Percentiles rank a stretch among this genome's conserved stretches.
Conservation (phyloP, 768 basidiomycete species). For the Lentinula guzmanii region DNA sequence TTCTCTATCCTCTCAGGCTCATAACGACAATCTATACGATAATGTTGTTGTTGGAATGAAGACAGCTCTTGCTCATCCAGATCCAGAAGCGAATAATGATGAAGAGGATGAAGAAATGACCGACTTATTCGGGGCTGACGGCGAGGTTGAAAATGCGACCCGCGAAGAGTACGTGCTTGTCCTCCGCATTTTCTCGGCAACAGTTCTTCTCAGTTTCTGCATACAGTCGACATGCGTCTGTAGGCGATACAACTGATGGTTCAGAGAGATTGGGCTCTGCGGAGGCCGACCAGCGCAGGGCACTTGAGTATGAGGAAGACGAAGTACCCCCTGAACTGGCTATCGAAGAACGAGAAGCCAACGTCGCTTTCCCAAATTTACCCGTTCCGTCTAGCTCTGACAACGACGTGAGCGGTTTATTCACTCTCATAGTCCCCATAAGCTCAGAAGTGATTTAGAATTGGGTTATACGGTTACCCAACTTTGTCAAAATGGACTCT, state of each 20-base stretch:
- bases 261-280: constrained; percentile 54
- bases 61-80: constrained; percentile 10
- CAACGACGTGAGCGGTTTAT: constrained; percentile 55
- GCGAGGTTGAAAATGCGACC: constrained; percentile 25
- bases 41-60: constrained; percentile 17
- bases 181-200: background rate
- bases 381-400: constrained; percentile 77
- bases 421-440: constrained; percentile 3
- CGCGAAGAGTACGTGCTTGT: background rate
- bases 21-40: constrained; percentile 25
- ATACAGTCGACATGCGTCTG: background rate
- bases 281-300: constrained; percentile 35
- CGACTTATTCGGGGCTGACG: constrained; percentile 77
- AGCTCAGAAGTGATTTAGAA: constrained; percentile 37
- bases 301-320: constrained; percentile 79
- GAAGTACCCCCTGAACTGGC: constrained; percentile 54
- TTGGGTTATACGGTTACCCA: constrained; percentile 93
- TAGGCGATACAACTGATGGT: constrained; percentile 30
- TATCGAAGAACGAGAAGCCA: constrained; percentile 57
- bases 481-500: constrained; percentile 84
- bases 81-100: constrained; percentile 19
- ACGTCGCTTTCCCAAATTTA: constrained; percentile 81
- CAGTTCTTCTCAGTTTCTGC: background rate
- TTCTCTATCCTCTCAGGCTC: background rate
- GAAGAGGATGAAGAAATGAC: constrained; percentile 57